Evolutionary conservation across 805 yeast species (phyloP), one percentile per base, ranked within the genome.

Genomic region (Spencermartinsiella europaea): DNA sequence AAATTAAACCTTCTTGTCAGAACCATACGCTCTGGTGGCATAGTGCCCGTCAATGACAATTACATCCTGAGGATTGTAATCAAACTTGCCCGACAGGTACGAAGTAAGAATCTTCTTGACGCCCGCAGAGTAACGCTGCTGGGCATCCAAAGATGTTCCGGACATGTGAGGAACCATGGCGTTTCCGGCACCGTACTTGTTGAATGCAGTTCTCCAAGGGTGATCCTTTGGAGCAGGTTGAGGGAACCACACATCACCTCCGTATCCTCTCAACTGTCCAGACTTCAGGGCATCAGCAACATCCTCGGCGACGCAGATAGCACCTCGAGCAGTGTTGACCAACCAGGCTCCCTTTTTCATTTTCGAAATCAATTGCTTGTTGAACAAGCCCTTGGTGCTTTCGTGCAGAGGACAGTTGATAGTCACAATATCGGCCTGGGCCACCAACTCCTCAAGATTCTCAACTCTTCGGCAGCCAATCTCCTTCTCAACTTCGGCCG

Each of bases 171-270:
- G 89, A 43, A 88, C 82, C 91, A 85, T 83, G 45, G 90, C 91
- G 58, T 85, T 85, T 54, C 91, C 91, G 33, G 78, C 85, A 49
- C 83, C 83, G 54, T 72, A 76, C 59, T 75, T 69, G 75, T 83
- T 82, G 41, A 69, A 61, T 80, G 83, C 76, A 8, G 71, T 46
- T 72, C 88, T 74, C 93, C 93, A 85, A 54, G 89, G 89, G 61
- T 83, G 89, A 63, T 74, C 74, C 45, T 70, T 68, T 53, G 89
- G 88, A 21, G 91, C 85, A 37, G 95, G 95, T 66, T 85, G 95
- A n/a, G 82, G 83, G 70, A 60, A 75, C 88, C 91, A 84, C 17
- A 85, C 93, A 65, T 85, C 93, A 56, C 91, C 93, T 58, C 90
- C 93, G 62, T 84, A 85, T 44, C 90, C 91, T 58, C 82, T 72